These are phyloP conservation scores for Viscum album DNA, from an alignment of 177 flowering plant species.

Conservation along the genomic window DNA sequence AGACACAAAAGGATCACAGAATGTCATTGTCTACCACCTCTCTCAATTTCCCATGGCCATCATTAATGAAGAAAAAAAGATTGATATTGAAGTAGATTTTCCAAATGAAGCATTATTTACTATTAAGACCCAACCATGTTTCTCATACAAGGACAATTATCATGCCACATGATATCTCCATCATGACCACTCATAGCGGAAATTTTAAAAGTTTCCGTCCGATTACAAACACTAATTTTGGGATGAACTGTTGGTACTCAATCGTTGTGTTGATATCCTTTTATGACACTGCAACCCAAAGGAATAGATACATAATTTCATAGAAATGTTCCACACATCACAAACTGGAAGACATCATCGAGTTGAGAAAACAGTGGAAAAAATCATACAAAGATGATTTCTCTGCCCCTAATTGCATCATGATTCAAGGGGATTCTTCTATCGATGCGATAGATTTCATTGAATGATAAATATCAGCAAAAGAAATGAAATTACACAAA, in stretches of 20 bases:
- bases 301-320: neutral
- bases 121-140: neutral
- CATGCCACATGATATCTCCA: neutral
- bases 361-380: neutral
- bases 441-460: neutral
- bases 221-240: neutral
- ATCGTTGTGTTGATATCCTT: neutral
- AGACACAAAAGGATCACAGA: neutral
- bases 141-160: neutral
- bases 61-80: neutral
- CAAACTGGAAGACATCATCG: neutral
- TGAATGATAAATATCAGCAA: neutral
- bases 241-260: neutral
- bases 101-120: neutral
- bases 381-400: neutral
- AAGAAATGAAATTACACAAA: neutral
- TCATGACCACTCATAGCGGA: neutral
- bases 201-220: neutral
- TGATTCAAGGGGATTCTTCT: neutral
- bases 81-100: neutral
- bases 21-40: neutral
- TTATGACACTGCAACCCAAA: neutral
- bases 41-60: neutral
- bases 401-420: too few species aligned
- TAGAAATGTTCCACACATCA: neutral